Conservation (phyloP, 129 eudicot species). For the Tanacetum coccineum region DNA sequence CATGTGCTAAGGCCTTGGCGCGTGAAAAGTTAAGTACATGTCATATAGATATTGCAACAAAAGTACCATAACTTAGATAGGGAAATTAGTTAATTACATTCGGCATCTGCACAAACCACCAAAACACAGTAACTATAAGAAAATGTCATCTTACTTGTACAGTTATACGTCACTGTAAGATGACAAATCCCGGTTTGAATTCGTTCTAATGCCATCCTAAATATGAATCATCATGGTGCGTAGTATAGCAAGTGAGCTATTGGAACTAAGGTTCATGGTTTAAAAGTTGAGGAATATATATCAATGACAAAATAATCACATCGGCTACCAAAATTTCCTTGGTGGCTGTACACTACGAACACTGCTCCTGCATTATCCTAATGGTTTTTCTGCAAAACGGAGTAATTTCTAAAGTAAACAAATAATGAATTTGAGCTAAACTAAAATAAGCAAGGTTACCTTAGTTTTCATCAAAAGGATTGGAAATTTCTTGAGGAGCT, state of each 20-base stretch:
- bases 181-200: conserved; percentile 16
- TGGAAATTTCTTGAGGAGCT: conserved; percentile 38
- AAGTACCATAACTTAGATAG: neutral
- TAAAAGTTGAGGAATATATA: conserved; percentile 9
- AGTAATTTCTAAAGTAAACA: no score
- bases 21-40: no score
- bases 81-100: conserved; percentile 14
- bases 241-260: conserved; percentile 12
- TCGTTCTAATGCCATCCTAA: conserved; percentile 14
- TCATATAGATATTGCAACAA: neutral
- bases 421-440: neutral
- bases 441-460: conserved; percentile 20
- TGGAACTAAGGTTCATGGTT: conserved; percentile 18
- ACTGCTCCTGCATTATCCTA: conserved; percentile 39
- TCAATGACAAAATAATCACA: conserved; percentile 21
- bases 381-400: conserved; percentile 36
- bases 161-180: conserved; percentile 10
- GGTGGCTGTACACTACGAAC: conserved; percentile 41
- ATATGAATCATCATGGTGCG: neutral
- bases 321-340: conserved; percentile 32
- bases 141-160: neutral
- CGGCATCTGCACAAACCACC: conserved; percentile 3
- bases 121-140: neutral
- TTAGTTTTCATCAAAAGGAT: conserved; percentile 36
- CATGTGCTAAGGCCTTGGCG: no score